phyloP scores from a whole-genome alignment of 164 flowering plant genomes.

The Vitis amurensis region DNA sequence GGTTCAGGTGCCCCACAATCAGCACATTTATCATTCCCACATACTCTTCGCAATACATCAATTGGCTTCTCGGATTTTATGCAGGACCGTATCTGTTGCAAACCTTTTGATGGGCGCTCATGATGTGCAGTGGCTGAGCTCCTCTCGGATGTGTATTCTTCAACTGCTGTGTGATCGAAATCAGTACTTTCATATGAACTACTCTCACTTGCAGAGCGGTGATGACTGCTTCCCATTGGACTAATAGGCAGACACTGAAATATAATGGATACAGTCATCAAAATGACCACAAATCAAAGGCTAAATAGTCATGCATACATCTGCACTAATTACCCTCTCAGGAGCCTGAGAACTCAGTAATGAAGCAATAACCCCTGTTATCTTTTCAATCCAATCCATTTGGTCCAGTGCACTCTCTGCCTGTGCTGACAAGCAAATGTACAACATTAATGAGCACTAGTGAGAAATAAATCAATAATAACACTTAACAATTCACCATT shows the following conservation, averaged over 20 bases:
- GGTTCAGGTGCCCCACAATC: slow-evolving; percentile 98
- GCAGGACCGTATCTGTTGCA: slow-evolving; percentile 50
- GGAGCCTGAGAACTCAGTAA: slow-evolving; percentile 84
- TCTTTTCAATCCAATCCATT: slow-evolving; percentile 99
- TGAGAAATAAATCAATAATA: neutral
- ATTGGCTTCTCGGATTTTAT: slow-evolving; percentile 78
- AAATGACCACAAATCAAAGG: neutral
- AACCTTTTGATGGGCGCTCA: slow-evolving; percentile 54
- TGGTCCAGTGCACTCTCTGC: slow-evolving; percentile 98
- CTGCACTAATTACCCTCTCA: slow-evolving; percentile 55
- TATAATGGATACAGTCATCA: slow-evolving; percentile 9
- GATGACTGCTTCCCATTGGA: slow-evolving; percentile 64
- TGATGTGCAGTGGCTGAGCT: slow-evolving; percentile 35
- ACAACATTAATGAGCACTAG: slow-evolving; percentile 14
- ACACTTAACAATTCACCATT: neutral
- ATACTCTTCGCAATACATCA: slow-evolving; percentile 63
- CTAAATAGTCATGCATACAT: neutral
- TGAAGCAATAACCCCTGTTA: slow-evolving; percentile 98
- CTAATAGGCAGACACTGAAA: slow-evolving; percentile 41
- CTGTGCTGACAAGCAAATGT: slow-evolving; percentile 45
- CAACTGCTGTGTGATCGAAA: slow-evolving; percentile 52
- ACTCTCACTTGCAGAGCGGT: slow-evolving; percentile 69
- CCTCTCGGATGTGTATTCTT: slow-evolving; percentile 59
- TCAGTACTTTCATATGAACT: slow-evolving; percentile 92
- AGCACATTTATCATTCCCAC: slow-evolving; percentile 95